A percentile compares a stretch with the other conserved stretches of the same genome.
Evolutionary conservation across 345 rosid genomes (phyloP).

Genomic region (Turnera subulata): DNA sequence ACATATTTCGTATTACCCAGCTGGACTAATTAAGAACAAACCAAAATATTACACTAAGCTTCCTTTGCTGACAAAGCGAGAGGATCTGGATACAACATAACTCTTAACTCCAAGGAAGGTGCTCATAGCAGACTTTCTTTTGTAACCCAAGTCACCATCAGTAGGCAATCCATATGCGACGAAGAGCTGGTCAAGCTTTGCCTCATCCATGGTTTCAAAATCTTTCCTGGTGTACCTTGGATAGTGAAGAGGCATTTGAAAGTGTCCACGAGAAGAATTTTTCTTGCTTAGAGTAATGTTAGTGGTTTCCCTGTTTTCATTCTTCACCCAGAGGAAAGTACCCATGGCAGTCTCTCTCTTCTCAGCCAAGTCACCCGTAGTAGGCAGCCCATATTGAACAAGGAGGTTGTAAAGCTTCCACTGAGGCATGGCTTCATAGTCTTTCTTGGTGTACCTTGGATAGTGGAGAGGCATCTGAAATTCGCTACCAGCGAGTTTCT

Average conservation of each 20-base stretch:
- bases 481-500: too few species aligned
- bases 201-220: slow-evolving; percentile 1
- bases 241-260: slow-evolving; percentile 10
- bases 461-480: background rate
- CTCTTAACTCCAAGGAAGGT: too few species aligned
- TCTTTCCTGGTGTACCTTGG: background rate
- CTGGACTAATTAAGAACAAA: too few species aligned
- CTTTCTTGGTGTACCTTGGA: background rate
- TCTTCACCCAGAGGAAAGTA: background rate
- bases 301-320: background rate
- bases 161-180: background rate
- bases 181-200: background rate
- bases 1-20: too few species aligned
- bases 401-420: background rate
- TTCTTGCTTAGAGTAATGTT: too few species aligned
- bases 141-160: background rate
- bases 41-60: too few species aligned
- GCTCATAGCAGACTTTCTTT: slow-evolving; percentile 1
- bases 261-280: too few species aligned
- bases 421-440: slow-evolving; percentile 2
- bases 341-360: background rate
- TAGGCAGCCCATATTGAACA: background rate
- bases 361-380: background rate
- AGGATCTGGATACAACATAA: too few species aligned
- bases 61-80: too few species aligned